Conservation (phyloP, 805 yeast species). For the Wickerhamomyces rabaulensis region DNA sequence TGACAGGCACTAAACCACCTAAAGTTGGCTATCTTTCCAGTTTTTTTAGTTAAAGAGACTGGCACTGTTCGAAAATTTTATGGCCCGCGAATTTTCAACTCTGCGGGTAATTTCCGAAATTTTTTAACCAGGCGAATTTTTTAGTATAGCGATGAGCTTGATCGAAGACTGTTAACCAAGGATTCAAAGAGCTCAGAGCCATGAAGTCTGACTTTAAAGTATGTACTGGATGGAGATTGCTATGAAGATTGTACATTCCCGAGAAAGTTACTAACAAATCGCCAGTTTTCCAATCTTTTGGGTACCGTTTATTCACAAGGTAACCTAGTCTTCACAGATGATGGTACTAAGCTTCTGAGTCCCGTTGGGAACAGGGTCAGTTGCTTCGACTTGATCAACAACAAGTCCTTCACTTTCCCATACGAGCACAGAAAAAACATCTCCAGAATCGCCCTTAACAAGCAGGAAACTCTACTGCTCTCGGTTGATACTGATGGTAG, state of each 20-base stretch:
- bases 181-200: background rate
- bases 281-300: constrained; percentile 71
- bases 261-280: background rate
- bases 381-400: constrained; percentile 80
- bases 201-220: constrained; percentile 80
- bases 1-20: background rate
- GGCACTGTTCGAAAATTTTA: background rate
- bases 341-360: constrained; percentile 76
- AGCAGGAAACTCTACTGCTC: constrained; percentile 71
- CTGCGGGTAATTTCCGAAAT: constrained; percentile 7
- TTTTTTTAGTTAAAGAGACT: background rate
- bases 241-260: background rate
- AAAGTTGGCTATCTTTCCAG: background rate
- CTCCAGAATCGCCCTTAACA: constrained; percentile 72
- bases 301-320: constrained; percentile 96
- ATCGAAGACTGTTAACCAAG: background rate
- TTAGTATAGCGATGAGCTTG: constrained; percentile 16
- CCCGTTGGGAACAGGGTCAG: constrained; percentile 95
- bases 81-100: background rate
- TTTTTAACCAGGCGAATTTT: constrained; percentile 2
- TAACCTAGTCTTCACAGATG: constrained; percentile 78
- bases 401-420: constrained; percentile 80
- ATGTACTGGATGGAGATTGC: constrained; percentile 7
- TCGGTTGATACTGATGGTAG: constrained; percentile 90
- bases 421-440: constrained; percentile 91